Percentiles rank a stretch among this genome's conserved stretches.
phyloP scores from a whole-genome alignment of 2,329 filamentous ascomycete species.

The Aspergillus luchuensis region DNA sequence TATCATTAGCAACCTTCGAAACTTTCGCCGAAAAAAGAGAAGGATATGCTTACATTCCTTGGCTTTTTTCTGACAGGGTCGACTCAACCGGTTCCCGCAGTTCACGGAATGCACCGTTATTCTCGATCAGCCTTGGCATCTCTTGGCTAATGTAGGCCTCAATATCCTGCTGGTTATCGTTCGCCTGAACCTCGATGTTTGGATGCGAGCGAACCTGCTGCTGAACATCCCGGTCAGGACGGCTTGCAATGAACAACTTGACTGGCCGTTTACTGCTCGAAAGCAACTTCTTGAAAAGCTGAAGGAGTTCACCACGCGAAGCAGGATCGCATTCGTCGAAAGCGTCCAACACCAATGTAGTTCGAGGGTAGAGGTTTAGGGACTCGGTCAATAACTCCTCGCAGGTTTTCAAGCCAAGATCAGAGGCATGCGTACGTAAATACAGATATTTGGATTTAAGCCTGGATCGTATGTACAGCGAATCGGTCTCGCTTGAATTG shows the following conservation, averaged over 20 bases:
- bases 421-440: too few relatives aligned
- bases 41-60: slow-evolving; percentile 10
- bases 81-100: slow-evolving; percentile 5
- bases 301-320: slow-evolving; percentile 29
- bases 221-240: slow-evolving; percentile 33
- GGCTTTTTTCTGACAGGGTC: slow-evolving; percentile 1
- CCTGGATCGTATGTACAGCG: slow-evolving; percentile 17
- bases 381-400: slow-evolving; percentile 5
- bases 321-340: slow-evolving; percentile 39
- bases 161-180: slow-evolving; percentile 21
- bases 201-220: slow-evolving; percentile 46
- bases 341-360: slow-evolving; percentile 40
- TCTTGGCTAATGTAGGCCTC: background rate
- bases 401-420: too few relatives aligned
- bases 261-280: slow-evolving; percentile 26
- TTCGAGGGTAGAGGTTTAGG: slow-evolving; percentile 31
- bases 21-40: background rate
- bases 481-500: slow-evolving; percentile 3
- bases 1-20: background rate
- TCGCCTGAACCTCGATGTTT: slow-evolving; percentile 48
- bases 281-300: slow-evolving; percentile 28
- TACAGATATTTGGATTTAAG: background rate
- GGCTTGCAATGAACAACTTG: slow-evolving; percentile 40
- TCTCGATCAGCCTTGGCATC: slow-evolving; percentile 10
- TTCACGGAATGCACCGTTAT: background rate